Conservation (phyloP, 2,329 filamentous ascomycete genomes). For the Teratosphaeria nubilosa region DNA sequence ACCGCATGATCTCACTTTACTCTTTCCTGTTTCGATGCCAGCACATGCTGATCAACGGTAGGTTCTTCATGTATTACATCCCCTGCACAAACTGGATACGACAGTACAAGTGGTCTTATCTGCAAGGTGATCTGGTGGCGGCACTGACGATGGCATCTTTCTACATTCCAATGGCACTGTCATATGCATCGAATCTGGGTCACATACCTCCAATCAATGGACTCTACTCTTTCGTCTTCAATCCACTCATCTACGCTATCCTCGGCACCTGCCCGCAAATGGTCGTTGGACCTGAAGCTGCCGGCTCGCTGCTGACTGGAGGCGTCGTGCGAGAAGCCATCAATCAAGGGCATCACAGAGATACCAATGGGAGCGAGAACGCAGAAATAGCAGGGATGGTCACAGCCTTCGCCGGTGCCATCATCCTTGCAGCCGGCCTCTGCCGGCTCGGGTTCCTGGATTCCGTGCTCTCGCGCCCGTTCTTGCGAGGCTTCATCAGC, state of each 20-base stretch:
- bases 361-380: conserved; percentile 60
- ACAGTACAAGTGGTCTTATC: conserved; percentile 72
- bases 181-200: conserved; percentile 81
- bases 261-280: conserved; percentile 87
- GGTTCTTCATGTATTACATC: conserved; percentile 88
- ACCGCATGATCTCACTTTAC: not conserved
- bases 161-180: conserved; percentile 95
- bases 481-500: conserved; percentile 89
- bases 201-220: conserved; percentile 91
- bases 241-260: conserved; percentile 80
- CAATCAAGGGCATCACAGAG: conserved; percentile 53
- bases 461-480: conserved; percentile 85
- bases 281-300: conserved; percentile 89
- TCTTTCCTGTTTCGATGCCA: conserved; percentile 1
- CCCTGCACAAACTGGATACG: conserved; percentile 83
- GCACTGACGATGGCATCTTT: conserved; percentile 96
- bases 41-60: conserved; percentile 27
- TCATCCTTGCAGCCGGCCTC: conserved; percentile 78
- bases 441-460: conserved; percentile 85
- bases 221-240: conserved; percentile 87
- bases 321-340: conserved; percentile 73
- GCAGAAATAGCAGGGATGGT: conserved; percentile 80
- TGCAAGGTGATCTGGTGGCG: conserved; percentile 77
- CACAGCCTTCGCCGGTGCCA: conserved; percentile 75
- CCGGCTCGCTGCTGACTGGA: conserved; percentile 81